Conservation (phyloP, 768 basidiomycete species). For the Boletus vermiculosoides region DNA sequence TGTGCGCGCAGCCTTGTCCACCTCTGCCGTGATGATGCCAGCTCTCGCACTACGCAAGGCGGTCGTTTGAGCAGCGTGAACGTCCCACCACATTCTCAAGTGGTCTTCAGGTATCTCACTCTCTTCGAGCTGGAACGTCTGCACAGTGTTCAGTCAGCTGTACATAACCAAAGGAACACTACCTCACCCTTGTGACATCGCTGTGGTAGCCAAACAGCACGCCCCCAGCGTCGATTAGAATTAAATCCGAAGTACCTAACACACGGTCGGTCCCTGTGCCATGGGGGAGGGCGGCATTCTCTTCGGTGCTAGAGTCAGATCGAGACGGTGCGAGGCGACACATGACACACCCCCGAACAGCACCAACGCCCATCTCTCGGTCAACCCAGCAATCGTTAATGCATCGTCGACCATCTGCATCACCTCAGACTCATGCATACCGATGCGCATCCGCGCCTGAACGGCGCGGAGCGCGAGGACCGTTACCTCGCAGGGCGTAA, state of each 20-base stretch:
- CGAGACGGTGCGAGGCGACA: background rate
- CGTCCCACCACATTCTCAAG: conserved; percentile 59
- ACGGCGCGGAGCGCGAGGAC: conserved; percentile 70
- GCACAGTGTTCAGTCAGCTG: background rate
- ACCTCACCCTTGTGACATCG: conserved; percentile 72
- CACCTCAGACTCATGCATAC: conserved; percentile 76
- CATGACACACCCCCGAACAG: conserved; percentile 70
- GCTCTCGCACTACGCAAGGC: conserved; percentile 49
- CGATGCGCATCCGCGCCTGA: conserved; percentile 57
- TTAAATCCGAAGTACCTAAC: conserved; percentile 57
- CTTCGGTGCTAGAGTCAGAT: conserved; percentile 37
- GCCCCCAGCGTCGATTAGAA: conserved; percentile 74
- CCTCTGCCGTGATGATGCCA: conserved; percentile 49
- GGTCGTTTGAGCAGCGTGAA: conserved; percentile 59
- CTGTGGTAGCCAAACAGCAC: conserved; percentile 71
- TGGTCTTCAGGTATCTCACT: conserved; percentile 56
- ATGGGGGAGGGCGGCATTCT: conserved; percentile 85
- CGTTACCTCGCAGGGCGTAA: conserved; percentile 57
- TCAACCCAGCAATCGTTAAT: conserved; percentile 57
- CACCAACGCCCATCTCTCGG: conserved; percentile 57
- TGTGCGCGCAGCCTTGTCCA: conserved; percentile 62
- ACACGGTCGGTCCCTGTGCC: conserved; percentile 70
- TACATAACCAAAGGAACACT: background rate
- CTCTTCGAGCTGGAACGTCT: conserved; percentile 65
- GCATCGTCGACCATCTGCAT: conserved; percentile 54